Evolutionary conservation across 1,139 yeast genomes (phyloP), one percentile per base, ranked within the genome.

Genomic region (Blastobotrys elegans): DNA sequence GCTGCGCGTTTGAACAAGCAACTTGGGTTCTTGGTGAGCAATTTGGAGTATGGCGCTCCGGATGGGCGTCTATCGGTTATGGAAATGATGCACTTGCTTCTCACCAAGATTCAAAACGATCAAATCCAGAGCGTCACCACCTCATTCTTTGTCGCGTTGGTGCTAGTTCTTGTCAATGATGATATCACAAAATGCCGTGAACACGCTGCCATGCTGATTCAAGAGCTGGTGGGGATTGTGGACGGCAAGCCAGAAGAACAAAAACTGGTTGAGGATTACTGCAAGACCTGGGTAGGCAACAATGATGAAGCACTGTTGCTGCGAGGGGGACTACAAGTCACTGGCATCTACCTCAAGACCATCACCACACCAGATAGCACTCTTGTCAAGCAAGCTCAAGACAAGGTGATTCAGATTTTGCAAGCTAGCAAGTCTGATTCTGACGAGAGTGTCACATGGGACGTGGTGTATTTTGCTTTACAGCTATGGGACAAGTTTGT

Each of bases 61-160:
- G 77, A 80, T 40, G 99, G 98, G 46, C 76, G 97, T 48, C 83
- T 84, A 58, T 87, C 97, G 1, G 95, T 88, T 2, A 79, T 92
- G 86, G 98, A 92, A 60, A 72, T 90, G 59, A 72, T 92, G 43
- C 84, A 84, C 58, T 71, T 80, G 55, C 75, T 92, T 49, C 71
- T 92, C 27, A 71, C 74, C 40, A 86, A 84, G 61, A 77, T 92
- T 4, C 80, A 84, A 10, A 70, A 73, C 5, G 84, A 79, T 1
- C 71, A 88, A 36, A 53, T 71, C n/a, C 68, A 88, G 44, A 69
- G 72, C 4, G 81, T 80, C 49, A 67, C 89, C 44, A 74, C 90
- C 0, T 83, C 96, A 1, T 85, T 90, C 60, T 92, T 89, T 61
- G 83, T 90, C 44, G 87, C 90, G 0, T 70, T 92, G 52, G 81